Percentiles rank a stretch among this genome's conserved stretches.
phyloP scores from a whole-genome alignment of 345 rosid species.

The Punica granatum region DNA sequence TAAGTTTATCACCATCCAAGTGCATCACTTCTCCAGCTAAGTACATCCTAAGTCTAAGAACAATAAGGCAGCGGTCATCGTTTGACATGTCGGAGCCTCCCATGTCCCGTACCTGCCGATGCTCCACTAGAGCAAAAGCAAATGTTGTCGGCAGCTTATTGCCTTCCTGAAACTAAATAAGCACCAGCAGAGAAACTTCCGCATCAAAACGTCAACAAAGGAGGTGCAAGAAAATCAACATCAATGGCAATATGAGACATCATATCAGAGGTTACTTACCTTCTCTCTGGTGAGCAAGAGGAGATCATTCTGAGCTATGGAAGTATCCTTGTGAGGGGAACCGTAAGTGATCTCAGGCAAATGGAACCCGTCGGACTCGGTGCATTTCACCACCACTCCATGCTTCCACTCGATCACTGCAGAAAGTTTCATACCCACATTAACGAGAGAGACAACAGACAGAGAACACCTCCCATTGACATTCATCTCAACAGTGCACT shows the following conservation, averaged over 20 bases:
- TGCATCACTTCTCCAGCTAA: conserved; percentile 56
- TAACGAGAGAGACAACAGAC: not conserved
- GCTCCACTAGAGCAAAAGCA: conserved; percentile 92
- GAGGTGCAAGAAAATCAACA: not conserved
- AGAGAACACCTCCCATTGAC: not conserved
- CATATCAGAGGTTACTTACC: conserved; percentile 28
- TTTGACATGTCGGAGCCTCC: conserved; percentile 8
- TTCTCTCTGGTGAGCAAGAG: conserved; percentile 67
- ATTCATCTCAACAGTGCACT: not conserved
- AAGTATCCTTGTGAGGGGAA: conserved; percentile 41
- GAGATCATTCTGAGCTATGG: conserved; percentile 69
- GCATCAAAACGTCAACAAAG: not conserved
- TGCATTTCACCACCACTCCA: conserved; percentile 65
- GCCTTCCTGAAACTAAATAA: conserved; percentile 51
- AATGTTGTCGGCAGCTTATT: conserved; percentile 49
- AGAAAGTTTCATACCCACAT: not conserved
- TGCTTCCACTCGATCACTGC: conserved; percentile 53
- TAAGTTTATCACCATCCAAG: conserved; percentile 30
- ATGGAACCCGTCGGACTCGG: conserved; percentile 71
- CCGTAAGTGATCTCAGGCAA: conserved; percentile 38
- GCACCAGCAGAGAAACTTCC: conserved; percentile 4
- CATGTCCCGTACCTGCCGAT: conserved; percentile 28
- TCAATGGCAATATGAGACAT: not conserved
- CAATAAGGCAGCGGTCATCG: conserved; percentile 9
- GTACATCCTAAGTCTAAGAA: conserved; percentile 81